phyloP scores from a whole-genome alignment of 192 early-diverging fungal genomes.

The Rhizophagus clarus region DNA sequence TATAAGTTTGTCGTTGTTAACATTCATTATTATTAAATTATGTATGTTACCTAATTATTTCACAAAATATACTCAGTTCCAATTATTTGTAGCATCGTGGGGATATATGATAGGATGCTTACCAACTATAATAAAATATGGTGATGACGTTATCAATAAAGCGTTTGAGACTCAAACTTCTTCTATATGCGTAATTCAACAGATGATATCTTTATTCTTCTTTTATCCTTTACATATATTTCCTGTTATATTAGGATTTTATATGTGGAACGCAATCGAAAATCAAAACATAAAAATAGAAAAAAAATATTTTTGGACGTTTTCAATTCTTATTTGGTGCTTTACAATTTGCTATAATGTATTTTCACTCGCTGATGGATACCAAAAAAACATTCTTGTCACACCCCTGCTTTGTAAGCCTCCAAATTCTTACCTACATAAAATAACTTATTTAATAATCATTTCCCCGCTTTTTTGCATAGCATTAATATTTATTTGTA shows the following conservation, averaged over 20 bases:
- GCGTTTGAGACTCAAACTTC: neutral
- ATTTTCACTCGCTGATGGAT: neutral
- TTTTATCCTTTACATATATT: conserved; percentile 12
- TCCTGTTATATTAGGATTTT: neutral
- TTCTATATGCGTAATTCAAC: neutral
- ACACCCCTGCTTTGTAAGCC: neutral
- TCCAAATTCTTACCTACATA: neutral
- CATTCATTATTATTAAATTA: neutral
- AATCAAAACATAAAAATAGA: neutral
- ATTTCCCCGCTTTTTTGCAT: no score
- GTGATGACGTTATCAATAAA: neutral
- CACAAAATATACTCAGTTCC: neutral
- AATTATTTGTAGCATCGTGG: neutral
- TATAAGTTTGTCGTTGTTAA: neutral
- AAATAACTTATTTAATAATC: neutral
- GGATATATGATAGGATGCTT: neutral
- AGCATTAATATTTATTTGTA: no score
- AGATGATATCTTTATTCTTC: neutral
- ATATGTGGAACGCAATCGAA: neutral
- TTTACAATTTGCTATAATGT: neutral
- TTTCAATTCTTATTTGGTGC: neutral
- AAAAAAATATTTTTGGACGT: neutral
- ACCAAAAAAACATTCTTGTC: neutral
- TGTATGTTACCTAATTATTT: neutral
- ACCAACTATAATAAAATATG: neutral